phyloP scores from a whole-genome alignment of 1,284 basidiomycete species.

The Moesziomyces aphidis region DNA sequence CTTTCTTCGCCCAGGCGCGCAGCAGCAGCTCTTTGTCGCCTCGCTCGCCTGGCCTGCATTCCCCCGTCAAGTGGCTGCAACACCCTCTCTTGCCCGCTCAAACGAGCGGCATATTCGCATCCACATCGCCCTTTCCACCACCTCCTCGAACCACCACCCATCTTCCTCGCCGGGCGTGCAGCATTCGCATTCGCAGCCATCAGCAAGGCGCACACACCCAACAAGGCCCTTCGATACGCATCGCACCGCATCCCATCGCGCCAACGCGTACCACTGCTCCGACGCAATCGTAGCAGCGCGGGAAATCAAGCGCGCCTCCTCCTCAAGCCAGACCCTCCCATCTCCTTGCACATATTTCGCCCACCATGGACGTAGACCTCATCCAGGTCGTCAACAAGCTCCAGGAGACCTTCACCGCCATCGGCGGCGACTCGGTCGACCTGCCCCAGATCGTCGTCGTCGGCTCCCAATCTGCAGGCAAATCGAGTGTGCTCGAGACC shows the following conservation, averaged over 20 bases:
- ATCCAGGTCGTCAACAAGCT: slow-evolving; percentile 96
- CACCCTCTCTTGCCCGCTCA: too few relatives aligned
- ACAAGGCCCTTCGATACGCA: background rate
- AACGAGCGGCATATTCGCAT: background rate
- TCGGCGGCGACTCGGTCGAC: slow-evolving; percentile 72
- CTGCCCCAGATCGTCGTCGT: slow-evolving; percentile 70
- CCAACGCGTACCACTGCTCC: background rate
- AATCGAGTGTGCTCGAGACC: slow-evolving; percentile 73
- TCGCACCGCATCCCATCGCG: too few relatives aligned
- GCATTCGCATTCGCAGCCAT: too few relatives aligned
- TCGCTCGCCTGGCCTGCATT: too few relatives aligned
- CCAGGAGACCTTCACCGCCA: slow-evolving; percentile 72
- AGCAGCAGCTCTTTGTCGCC: too few relatives aligned
- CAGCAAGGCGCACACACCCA: too few relatives aligned
- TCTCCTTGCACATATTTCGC: slow-evolving; percentile 1
- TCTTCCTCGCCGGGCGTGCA: background rate
- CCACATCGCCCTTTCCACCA: background rate
- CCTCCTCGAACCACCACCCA: background rate
- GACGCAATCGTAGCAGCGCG: background rate
- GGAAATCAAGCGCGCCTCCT: background rate
- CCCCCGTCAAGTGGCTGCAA: too few relatives aligned
- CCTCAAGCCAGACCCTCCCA: background rate
- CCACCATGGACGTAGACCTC: slow-evolving; percentile 74
- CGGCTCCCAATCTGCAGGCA: slow-evolving; percentile 72
- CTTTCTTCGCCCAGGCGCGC: too few relatives aligned